phyloP scores from a whole-genome alignment of 2,329 filamentous ascomycete species.

The Neonectria coccinea region DNA sequence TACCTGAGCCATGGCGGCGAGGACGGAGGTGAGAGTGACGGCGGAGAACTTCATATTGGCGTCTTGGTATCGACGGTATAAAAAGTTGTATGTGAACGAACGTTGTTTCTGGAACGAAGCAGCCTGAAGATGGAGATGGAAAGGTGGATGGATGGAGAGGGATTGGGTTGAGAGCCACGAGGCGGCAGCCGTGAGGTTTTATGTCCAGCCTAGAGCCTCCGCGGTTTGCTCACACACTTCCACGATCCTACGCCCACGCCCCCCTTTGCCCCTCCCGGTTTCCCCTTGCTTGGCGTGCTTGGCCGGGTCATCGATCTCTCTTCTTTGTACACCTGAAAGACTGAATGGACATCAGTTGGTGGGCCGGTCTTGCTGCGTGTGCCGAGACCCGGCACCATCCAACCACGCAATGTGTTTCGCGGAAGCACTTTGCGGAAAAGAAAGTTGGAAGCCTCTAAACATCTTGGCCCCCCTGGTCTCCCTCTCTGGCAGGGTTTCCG shows the following conservation, averaged over 20 bases:
- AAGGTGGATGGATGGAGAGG: constrained; percentile 7
- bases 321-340: not conserved
- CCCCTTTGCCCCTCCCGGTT: constrained; percentile 8
- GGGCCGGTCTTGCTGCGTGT: not conserved
- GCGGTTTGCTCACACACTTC: constrained; percentile 11
- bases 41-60: constrained; percentile 52
- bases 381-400: not conserved
- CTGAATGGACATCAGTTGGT: not conserved
- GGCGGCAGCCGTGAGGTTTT: constrained; percentile 7
- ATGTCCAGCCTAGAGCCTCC: constrained; percentile 9
- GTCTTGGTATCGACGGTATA: constrained; percentile 21
- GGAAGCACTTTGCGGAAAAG: not conserved
- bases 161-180: not conserved
- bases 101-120: not conserved
- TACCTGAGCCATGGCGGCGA: constrained; percentile 39
- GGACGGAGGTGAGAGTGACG: constrained; percentile 43
- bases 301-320: constrained; percentile 6
- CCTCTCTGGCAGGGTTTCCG: not conserved
- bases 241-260: constrained; percentile 20
- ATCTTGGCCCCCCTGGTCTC: not conserved
- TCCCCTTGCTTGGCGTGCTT: constrained; percentile 4
- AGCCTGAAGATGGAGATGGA: not conserved
- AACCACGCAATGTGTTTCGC: not conserved
- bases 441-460: not conserved
- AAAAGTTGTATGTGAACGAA: constrained; percentile 12